Base-by-base conservation (phyloP, 495 filamentous ascomycete species). In the Hyaloscypha finlandica region DNA sequence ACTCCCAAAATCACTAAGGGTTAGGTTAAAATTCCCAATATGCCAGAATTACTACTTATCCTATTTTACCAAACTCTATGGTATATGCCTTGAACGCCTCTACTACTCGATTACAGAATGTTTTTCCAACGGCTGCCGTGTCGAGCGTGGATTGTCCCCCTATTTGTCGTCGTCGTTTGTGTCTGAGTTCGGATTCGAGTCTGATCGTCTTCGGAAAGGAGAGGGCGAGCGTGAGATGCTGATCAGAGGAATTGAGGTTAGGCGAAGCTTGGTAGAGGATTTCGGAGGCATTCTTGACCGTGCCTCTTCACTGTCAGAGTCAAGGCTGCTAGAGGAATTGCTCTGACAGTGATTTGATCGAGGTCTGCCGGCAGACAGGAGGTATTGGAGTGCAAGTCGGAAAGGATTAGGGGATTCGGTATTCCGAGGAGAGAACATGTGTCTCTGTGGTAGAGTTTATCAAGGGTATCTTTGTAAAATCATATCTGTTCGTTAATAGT, bases 201-300 rank as follows among this genome's bases (percentile, higher is more conserved):
- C 61, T 8, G 64, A 71, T 30, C 72, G 71, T 59, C 74, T 69
- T 11, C 65, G 66, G 70, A 76, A 81, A 8, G 79, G 79, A 20
- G 76, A 78, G 35, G 78, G 76, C 16, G 78, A 73, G 32, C 77
- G 71, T 16, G 77, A 77, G 59, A 81, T 65, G 56, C 71, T 77
- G 39, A 80, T 80, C 14, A 80, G 72, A 14, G 78, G 78, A 19
- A 79, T 67, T 55, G 74, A 66, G 6, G 45, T 69, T 12, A 70
- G 67, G 25, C 64, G 66, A 31, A 45, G 61, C 8, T 72, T n/a
- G n/a, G 70, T 66, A 14, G 70, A 61, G 25, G 66, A 69, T 54
- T 70, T 67, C 35, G 71, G 71, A 61, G 59, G 68, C 59, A 73
- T 70, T 25, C 42, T 71, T 29, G 54, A 33, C 33, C 45, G 61